Conservation (phyloP, 179 eudicot genomes). For the Pouteria campechiana region DNA sequence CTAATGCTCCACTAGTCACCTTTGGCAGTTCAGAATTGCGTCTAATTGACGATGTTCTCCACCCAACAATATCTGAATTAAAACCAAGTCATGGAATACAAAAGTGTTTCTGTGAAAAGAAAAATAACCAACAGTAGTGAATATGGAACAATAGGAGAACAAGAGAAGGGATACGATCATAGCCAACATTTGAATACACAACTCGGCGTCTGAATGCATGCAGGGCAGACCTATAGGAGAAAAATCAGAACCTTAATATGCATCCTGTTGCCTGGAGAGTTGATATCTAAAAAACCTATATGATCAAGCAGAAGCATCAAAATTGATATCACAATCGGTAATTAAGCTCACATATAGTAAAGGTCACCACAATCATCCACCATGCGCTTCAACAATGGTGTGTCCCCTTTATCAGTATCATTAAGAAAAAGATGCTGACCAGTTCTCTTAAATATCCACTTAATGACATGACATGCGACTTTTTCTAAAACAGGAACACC, state of each 20-base stretch:
- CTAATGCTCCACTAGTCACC: constrained; percentile 34
- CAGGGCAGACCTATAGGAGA: constrained; percentile 82
- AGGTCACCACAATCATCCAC: constrained; percentile 60
- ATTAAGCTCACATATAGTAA: constrained; percentile 63
- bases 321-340: too few relatives aligned
- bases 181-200: constrained; percentile 88
- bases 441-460: constrained; percentile 89
- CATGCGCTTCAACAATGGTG: constrained; percentile 87
- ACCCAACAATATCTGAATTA: constrained; percentile 78
- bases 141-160: neutral
- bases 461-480: constrained; percentile 59
- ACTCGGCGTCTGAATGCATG: constrained; percentile 75
- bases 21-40: constrained; percentile 81
- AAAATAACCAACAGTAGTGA: neutral
- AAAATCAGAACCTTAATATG: too few relatives aligned
- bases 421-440: constrained; percentile 89
- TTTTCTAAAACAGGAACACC: constrained; percentile 80
- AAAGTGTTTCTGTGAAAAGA: neutral
- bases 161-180: constrained; percentile 79
- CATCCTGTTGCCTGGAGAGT: too few relatives aligned
- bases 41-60: constrained; percentile 96
- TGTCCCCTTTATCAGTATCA: constrained; percentile 69
- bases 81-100: constrained; percentile 31
- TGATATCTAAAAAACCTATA: too few relatives aligned
- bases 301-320: too few relatives aligned